Conservation (phyloP, 129 eudicot species). For the Ambrosia artemisiifolia region DNA sequence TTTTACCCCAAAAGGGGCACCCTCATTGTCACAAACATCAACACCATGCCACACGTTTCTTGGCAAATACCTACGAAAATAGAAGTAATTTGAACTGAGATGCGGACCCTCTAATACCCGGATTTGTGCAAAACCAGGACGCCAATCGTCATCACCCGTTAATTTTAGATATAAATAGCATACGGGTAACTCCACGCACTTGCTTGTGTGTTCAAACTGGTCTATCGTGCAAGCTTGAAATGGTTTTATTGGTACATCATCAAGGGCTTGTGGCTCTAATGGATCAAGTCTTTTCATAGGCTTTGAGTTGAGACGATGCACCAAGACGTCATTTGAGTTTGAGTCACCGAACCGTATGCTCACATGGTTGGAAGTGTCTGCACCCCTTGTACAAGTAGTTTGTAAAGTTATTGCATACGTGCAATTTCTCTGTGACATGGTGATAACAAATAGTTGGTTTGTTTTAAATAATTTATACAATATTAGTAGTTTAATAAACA, state of each 20-base stretch:
- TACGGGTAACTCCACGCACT: conserved; percentile 48
- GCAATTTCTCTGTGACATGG: conserved; percentile 39
- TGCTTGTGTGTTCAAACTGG: conserved; percentile 49
- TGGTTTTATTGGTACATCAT: conserved; percentile 60
- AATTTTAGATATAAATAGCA: conserved; percentile 54
- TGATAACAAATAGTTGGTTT: neutral
- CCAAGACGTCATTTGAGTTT: conserved; percentile 48
- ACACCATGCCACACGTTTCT: conserved; percentile 59
- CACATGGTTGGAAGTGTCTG: conserved; percentile 51
- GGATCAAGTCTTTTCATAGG: conserved; percentile 56
- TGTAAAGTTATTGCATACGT: conserved; percentile 50
- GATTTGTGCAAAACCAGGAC: conserved; percentile 64
- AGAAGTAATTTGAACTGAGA: conserved; percentile 45
- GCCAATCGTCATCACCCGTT: conserved; percentile 61
- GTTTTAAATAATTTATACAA: neutral
- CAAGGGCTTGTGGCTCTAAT: conserved; percentile 54
- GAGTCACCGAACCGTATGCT: conserved; percentile 63
- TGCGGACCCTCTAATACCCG: conserved; percentile 42
- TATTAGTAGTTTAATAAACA: neutral
- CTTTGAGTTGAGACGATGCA: conserved; percentile 49
- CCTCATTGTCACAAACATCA: conserved; percentile 38
- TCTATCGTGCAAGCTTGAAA: conserved; percentile 63
- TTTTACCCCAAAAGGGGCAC: conserved; percentile 51
- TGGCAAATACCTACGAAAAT: conserved; percentile 51
- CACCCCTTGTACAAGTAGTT: conserved; percentile 60